These are phyloP conservation scores for Eucommia ulmoides DNA, from an alignment of 257 asterid species.

Conservation along the genomic window DNA sequence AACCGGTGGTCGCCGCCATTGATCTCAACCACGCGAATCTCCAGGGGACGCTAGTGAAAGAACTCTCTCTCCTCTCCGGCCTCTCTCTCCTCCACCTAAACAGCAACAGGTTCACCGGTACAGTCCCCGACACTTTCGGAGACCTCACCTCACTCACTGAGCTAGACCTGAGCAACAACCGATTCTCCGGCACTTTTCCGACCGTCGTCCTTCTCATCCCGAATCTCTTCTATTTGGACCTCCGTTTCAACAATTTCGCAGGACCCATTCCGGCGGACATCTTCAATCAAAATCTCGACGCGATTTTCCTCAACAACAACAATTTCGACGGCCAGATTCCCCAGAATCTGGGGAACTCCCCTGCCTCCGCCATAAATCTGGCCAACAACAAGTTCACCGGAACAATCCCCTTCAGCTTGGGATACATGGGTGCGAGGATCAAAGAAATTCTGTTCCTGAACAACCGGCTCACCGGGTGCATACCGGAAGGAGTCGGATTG, in stretches of 20 bases:
- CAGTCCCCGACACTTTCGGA: neutral
- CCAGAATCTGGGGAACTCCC: neutral
- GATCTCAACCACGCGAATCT: conserved; percentile 3
- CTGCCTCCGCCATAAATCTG: neutral
- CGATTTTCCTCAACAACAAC: neutral
- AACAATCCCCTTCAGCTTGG: neutral
- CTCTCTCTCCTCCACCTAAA: neutral
- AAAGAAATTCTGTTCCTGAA: neutral
- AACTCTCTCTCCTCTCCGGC: conserved; percentile 1
- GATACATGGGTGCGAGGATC: neutral
- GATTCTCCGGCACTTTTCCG: neutral
- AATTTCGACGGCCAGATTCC: neutral
- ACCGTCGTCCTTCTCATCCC: neutral
- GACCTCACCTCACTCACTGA: neutral
- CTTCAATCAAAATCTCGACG: neutral
- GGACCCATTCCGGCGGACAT: conserved; percentile 1
- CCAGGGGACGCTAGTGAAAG: neutral
- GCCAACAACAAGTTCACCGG: neutral
- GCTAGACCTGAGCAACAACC: conserved; percentile 1
- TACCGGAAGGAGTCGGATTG: neutral
- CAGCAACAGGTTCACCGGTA: conserved; percentile 2
- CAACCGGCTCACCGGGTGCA: neutral
- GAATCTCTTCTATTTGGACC: neutral
- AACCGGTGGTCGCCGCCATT: neutral
- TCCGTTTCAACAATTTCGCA: neutral